A percentile compares a stretch with the other conserved stretches of the same genome.
phyloP scores from a whole-genome alignment of 805 yeast genomes.

The Pichia gijzeniarum region DNA sequence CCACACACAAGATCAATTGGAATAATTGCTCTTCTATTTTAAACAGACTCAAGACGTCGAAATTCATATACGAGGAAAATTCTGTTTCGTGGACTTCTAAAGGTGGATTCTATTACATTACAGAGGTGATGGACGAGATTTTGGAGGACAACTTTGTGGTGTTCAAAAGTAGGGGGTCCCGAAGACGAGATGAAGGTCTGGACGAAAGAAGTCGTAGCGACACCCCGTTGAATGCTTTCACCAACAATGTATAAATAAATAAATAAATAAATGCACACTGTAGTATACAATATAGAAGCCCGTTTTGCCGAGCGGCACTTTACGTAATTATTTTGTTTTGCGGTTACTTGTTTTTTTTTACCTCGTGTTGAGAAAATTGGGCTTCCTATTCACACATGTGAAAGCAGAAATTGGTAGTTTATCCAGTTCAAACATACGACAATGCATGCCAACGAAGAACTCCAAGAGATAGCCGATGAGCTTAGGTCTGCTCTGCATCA shows the following conservation, averaged over 20 bases:
- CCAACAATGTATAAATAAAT: slow-evolving; percentile 24
- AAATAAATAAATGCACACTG: background rate
- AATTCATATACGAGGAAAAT: slow-evolving; percentile 55
- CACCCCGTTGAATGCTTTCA: slow-evolving; percentile 29
- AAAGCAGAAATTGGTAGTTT: background rate
- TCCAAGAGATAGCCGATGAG: slow-evolving; percentile 35
- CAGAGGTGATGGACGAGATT: slow-evolving; percentile 48
- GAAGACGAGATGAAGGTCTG: slow-evolving; percentile 15
- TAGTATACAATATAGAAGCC: too few relatives aligned
- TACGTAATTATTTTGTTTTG: too few relatives aligned
- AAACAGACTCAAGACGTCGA: slow-evolving; percentile 58
- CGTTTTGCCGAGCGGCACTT: too few relatives aligned
- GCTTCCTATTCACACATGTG: too few relatives aligned
- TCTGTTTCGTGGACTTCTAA: slow-evolving; percentile 90
- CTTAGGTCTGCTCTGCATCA: slow-evolving; percentile 54
- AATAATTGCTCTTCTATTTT: slow-evolving; percentile 50
- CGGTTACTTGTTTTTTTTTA: background rate
- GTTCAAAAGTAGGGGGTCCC: slow-evolving; percentile 22
- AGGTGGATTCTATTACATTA: slow-evolving; percentile 71
- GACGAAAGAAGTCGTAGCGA: slow-evolving; percentile 18
- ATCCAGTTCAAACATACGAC: background rate
- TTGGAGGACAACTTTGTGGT: slow-evolving; percentile 29
- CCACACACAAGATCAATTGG: slow-evolving; percentile 58
- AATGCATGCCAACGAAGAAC: slow-evolving; percentile 19
- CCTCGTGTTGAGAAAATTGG: too few relatives aligned